These are phyloP conservation scores for Candida loeiensis DNA, from an alignment of 805 yeast genomes.

Conservation along the genomic window DNA sequence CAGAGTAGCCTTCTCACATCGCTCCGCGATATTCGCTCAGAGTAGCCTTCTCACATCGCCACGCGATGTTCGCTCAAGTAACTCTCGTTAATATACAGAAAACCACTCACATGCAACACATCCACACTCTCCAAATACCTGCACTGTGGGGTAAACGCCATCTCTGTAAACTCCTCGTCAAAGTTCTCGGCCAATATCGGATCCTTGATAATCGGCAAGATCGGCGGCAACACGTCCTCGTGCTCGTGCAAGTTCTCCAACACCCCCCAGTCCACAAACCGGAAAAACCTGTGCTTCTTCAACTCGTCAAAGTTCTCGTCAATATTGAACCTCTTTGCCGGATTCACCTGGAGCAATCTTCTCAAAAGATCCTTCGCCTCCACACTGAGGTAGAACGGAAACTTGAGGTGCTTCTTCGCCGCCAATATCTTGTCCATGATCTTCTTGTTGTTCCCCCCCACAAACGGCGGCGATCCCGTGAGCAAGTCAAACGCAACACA, in stretches of 20 bases:
- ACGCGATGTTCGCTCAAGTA: too few relatives aligned
- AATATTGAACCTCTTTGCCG: conserved; percentile 34
- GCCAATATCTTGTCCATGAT: conserved; percentile 38
- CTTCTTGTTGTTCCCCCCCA: conserved; percentile 38
- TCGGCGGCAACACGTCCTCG: conserved; percentile 32
- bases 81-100: conserved; percentile 39
- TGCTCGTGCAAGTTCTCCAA: conserved; percentile 23
- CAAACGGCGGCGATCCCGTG: conserved; percentile 45
- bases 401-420: conserved; percentile 29
- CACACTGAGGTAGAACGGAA: conserved; percentile 38
- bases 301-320: conserved; percentile 35
- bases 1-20: background rate
- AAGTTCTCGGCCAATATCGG: conserved; percentile 45
- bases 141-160: conserved; percentile 32
- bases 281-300: conserved; percentile 37
- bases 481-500: conserved; percentile 42
- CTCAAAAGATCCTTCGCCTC: conserved; percentile 43
- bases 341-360: conserved; percentile 34
- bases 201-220: conserved; percentile 41
- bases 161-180: conserved; percentile 39
- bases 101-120: conserved; percentile 39
- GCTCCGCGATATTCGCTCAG: background rate
- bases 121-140: conserved; percentile 18
- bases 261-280: conserved; percentile 36
- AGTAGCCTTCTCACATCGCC: background rate